Evolutionary conservation across 768 basidiomycete genomes (phyloP).

Genomic region (Russula olivacea): DNA sequence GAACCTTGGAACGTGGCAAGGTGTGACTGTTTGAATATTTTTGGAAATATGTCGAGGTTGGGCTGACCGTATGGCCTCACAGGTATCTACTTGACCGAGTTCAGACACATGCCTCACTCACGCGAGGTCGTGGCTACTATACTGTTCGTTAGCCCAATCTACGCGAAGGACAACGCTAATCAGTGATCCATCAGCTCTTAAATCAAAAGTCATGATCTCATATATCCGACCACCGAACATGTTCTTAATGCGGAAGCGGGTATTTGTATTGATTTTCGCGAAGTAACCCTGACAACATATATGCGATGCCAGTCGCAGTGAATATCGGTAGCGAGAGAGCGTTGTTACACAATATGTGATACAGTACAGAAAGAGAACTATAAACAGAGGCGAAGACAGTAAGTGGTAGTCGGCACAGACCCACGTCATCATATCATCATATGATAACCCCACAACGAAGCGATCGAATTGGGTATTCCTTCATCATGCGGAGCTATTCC

Average conservation of each 20-base stretch:
- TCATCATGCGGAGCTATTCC: neutral
- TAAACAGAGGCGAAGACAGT: neutral
- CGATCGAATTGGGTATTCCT: neutral
- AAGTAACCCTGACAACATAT: no score
- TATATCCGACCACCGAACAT: neutral
- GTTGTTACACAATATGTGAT: neutral
- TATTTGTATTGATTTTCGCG: no score
- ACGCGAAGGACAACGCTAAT: neutral
- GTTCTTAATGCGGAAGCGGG: neutral
- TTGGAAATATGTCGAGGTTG: neutral
- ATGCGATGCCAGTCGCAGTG: no score
- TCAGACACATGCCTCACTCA: constrained; percentile 60
- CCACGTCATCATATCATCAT: neutral
- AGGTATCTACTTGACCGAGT: constrained; percentile 88
- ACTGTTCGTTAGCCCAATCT: constrained; percentile 42
- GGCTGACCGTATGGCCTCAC: neutral
- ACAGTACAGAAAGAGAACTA: neutral
- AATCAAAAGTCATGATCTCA: neutral
- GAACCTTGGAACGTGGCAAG: constrained; percentile 92
- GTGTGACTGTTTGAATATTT: constrained; percentile 33
- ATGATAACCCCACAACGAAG: no score
- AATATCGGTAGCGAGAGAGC: no score
- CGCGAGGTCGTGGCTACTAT: constrained; percentile 77
- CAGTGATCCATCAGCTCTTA: constrained; percentile 2
- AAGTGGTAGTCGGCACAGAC: neutral